Evolutionary conservation across 805 yeast genomes (phyloP).

Genomic region (Tanozyma kutaoensis): DNA sequence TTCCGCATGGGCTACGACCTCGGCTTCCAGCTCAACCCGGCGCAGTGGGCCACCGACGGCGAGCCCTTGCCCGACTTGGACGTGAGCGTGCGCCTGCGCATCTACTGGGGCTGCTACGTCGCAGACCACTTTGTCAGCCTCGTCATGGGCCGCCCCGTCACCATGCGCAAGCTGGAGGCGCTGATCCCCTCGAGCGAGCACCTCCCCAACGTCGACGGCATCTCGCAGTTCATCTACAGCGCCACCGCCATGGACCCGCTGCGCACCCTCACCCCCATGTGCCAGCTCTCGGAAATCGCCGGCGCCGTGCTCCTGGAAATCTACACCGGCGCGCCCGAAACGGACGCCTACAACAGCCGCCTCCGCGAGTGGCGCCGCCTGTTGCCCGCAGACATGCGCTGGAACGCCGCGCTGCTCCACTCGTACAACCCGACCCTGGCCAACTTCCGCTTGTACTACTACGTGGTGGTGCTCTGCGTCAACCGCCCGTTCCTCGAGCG

Average conservation of each 20-base stretch:
- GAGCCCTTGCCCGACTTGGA: constrained; percentile 2
- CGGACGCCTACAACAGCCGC: constrained; percentile 3
- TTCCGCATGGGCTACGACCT: constrained; percentile 9
- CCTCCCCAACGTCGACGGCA: constrained; percentile 5
- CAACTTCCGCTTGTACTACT: constrained; percentile 7
- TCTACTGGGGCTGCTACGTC: constrained; percentile 8
- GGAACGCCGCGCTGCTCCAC: constrained; percentile 4
- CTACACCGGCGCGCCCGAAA: constrained; percentile 4
- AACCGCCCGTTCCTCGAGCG: constrained; percentile 5
- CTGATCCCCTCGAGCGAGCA: constrained; percentile 7
- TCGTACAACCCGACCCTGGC: constrained; percentile 7
- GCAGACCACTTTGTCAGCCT: constrained; percentile 8
- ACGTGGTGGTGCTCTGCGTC: constrained; percentile 6
- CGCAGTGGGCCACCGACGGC: constrained; percentile 6
- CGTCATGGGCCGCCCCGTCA: constrained; percentile 9
- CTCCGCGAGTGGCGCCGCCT: constrained; percentile 5
- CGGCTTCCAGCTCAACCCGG: constrained; percentile 8
- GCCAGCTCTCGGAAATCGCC: constrained; percentile 7
- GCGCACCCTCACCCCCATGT: constrained; percentile 5
- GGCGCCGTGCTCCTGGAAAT: constrained; percentile 7
- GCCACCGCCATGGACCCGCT: constrained; percentile 6
- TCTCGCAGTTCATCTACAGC: constrained; percentile 4
- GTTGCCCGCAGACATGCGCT: constrained; percentile 4
- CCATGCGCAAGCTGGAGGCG: constrained; percentile 8
- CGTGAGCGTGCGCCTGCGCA: constrained; percentile 6